phyloP scores from a whole-genome alignment of 2,329 filamentous ascomycete species.

The Monosporascus sp. region DNA sequence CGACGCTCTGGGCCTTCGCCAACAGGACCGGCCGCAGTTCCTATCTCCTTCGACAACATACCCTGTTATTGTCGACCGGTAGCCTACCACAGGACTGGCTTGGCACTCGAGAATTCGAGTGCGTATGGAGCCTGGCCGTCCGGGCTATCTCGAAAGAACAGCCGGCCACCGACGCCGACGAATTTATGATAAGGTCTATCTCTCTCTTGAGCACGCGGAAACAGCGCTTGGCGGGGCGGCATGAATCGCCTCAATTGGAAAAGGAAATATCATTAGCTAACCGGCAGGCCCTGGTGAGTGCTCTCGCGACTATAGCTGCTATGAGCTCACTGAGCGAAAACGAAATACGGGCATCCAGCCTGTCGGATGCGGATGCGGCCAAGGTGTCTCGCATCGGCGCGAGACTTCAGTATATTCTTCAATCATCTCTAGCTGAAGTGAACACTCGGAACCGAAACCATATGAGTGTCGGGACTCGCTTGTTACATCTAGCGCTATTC shows the following conservation, averaged over 20 bases:
- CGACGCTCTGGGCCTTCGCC: conserved; percentile 29
- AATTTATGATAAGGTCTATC: conserved; percentile 31
- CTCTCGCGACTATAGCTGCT: conserved; percentile 33
- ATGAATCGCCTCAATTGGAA: conserved; percentile 8
- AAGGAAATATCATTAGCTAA: conserved; percentile 15
- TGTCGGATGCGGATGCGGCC: conserved; percentile 9
- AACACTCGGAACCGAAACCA: conserved; percentile 9
- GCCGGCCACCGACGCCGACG: conserved; percentile 27
- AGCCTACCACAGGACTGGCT: conserved; percentile 39
- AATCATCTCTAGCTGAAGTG: conserved; percentile 20
- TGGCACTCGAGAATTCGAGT: conserved; percentile 33
- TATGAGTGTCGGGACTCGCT: conserved; percentile 9
- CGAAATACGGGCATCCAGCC: conserved; percentile 8
- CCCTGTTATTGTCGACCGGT: conserved; percentile 27
- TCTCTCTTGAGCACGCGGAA: conserved; percentile 24
- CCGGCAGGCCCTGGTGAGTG: conserved; percentile 35
- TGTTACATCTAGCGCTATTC: conserved; percentile 19
- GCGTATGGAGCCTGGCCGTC: conserved; percentile 34
- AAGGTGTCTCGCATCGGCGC: conserved; percentile 16
- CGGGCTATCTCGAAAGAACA: conserved; percentile 27
- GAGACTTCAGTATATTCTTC: conserved; percentile 23
- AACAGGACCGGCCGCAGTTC: conserved; percentile 23
- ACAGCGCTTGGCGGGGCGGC: conserved; percentile 2
- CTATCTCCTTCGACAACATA: conserved; percentile 32
- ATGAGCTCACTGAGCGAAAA: conserved; percentile 23